These are phyloP conservation scores for Musa troglodytarum DNA, from an alignment of 176 grass and related monocot genomes.

Conservation along the genomic window DNA sequence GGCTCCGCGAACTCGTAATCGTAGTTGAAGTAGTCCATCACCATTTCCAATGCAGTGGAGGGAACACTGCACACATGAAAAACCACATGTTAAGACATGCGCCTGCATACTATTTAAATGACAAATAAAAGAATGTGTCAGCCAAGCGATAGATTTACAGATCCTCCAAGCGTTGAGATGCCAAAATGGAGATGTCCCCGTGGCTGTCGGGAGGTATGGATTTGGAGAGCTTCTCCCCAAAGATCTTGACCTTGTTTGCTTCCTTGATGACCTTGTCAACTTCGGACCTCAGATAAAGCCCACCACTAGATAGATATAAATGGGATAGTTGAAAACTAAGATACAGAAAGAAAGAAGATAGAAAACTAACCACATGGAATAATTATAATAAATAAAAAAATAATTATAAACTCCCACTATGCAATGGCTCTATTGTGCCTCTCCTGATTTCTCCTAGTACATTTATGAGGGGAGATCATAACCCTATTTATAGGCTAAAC, in stretches of 20 bases:
- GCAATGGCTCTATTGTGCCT: too few relatives aligned
- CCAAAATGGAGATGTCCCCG: slow-evolving; percentile 41
- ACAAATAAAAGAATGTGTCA: too few relatives aligned
- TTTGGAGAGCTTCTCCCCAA: slow-evolving; percentile 20
- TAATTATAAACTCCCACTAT: too few relatives aligned
- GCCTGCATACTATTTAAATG: too few relatives aligned
- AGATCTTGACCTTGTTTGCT: slow-evolving; percentile 2
- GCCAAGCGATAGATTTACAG: slow-evolving; percentile 22
- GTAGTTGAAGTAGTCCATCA: slow-evolving; percentile 40
- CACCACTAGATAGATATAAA: slow-evolving; percentile 17
- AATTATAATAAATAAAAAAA: too few relatives aligned
- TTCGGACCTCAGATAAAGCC: slow-evolving; percentile 16
- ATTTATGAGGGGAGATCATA: too few relatives aligned
- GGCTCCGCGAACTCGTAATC: slow-evolving; percentile 65
- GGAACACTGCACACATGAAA: slow-evolving; percentile 3
- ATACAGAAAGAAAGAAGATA: too few relatives aligned
- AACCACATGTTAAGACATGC: too few relatives aligned
- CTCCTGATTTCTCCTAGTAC: too few relatives aligned
- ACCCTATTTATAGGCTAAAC: too few relatives aligned
- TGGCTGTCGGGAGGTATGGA: slow-evolving; percentile 23
- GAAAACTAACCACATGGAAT: too few relatives aligned
- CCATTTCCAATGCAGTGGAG: slow-evolving; percentile 43
- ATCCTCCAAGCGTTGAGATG: slow-evolving; percentile 39
- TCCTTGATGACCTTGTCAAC: slow-evolving; percentile 26
- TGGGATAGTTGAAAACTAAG: too few relatives aligned